Evolutionary conservation across 495 filamentous ascomycete species (phyloP).

Genomic region (Trichoderma reesei): DNA sequence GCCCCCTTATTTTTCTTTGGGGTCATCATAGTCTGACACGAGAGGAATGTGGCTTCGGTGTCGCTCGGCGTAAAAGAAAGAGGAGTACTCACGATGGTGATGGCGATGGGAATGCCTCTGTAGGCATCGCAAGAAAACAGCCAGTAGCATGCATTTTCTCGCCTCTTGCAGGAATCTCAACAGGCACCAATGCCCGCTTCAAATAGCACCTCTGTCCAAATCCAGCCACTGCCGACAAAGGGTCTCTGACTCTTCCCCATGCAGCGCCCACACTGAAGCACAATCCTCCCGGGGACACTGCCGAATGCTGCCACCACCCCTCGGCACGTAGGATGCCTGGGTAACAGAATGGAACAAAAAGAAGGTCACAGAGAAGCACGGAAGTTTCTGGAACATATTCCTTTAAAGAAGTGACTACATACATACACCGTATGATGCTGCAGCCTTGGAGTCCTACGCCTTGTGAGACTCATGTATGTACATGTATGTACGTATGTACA

Average conservation of each 20-base stretch:
- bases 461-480: no score
- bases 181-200: neutral
- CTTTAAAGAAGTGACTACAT: neutral
- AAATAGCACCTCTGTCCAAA: neutral
- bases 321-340: neutral
- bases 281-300: neutral
- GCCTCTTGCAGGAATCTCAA: neutral
- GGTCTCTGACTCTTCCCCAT: neutral
- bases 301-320: neutral
- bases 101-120: no score
- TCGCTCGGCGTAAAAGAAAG: neutral
- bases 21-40: neutral
- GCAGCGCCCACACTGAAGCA: neutral
- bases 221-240: neutral
- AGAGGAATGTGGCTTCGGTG: neutral
- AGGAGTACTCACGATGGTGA: neutral
- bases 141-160: neutral
- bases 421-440: neutral
- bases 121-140: neutral
- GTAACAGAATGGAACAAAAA: neutral
- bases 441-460: constrained; percentile 1
- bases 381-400: no score
- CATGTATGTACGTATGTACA: neutral
- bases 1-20: neutral
- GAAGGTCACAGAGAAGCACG: neutral